phyloP scores from a whole-genome alignment of 139 green algal genomes.

The Gonium pectorale region DNA sequence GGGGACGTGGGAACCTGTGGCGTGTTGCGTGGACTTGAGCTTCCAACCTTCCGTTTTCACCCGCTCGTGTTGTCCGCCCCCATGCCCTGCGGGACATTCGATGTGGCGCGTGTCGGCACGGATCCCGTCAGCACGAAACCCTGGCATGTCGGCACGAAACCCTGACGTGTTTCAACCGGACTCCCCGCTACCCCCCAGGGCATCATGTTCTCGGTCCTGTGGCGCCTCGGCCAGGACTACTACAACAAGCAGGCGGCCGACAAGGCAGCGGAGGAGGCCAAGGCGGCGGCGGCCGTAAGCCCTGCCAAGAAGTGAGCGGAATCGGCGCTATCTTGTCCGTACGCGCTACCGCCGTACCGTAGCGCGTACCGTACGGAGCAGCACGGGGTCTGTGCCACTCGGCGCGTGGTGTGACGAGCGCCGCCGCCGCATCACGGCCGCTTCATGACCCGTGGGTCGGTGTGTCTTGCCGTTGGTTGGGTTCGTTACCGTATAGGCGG shows the following conservation, averaged over 20 bases:
- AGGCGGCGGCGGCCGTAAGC: background rate
- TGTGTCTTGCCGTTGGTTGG: no score
- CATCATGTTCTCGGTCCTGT: slow-evolving; percentile 87
- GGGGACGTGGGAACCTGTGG: no score
- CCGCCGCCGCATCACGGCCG: no score
- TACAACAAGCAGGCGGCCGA: slow-evolving; percentile 24
- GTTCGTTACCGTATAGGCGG: no score
- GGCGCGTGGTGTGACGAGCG: no score
- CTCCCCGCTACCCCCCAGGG: slow-evolving; percentile 53
- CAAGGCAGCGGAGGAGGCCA: slow-evolving; percentile 5
- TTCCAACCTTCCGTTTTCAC: background rate
- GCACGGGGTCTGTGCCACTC: no score
- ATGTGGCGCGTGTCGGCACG: no score
- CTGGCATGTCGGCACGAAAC: background rate
- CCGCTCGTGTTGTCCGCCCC: background rate
- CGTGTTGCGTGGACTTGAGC: no score
- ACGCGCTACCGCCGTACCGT: no score
- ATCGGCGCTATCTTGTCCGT: no score
- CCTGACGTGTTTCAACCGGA: background rate
- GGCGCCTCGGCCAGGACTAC: slow-evolving; percentile 83
- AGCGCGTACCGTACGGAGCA: no score
- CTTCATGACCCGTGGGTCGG: no score
- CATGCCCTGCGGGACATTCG: background rate
- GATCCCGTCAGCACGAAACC: background rate
- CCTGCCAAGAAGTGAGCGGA: slow-evolving; percentile 14